Evolutionary conservation across 169 alveolate species (phyloP).

Genomic region (Cryptosporidium tyzzeri): DNA sequence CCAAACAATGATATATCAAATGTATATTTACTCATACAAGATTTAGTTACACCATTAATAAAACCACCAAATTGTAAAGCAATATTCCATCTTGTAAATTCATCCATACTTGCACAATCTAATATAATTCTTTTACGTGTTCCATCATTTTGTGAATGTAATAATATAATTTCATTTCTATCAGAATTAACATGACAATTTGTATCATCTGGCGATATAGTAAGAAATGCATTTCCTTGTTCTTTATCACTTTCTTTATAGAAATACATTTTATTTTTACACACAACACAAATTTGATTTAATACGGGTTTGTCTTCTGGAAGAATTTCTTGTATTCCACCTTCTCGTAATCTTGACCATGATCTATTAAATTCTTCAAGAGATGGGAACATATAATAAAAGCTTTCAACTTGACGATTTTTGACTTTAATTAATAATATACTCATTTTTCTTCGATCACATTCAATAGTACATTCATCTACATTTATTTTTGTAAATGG

Average conservation of each 20-base stretch:
- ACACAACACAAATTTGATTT: constrained; percentile 69
- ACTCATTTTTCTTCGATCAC: constrained; percentile 74
- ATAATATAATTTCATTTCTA: constrained; percentile 51
- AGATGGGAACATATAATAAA: constrained; percentile 69
- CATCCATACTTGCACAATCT: constrained; percentile 74
- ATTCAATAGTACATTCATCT: constrained; percentile 24
- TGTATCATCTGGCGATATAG: constrained; percentile 74
- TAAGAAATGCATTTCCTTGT: background rate
- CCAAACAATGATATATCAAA: constrained; percentile 60
- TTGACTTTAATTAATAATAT: constrained; percentile 32
- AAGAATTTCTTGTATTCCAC: constrained; percentile 46
- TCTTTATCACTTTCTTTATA: constrained; percentile 17
- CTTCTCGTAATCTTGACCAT: constrained; percentile 70
- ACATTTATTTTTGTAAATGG: constrained; percentile 49
- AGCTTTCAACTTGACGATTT: constrained; percentile 45
- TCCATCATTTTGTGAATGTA: constrained; percentile 52
- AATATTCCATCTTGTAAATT: constrained; percentile 61
- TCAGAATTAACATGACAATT: constrained; percentile 64
- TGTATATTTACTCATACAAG: constrained; percentile 74
- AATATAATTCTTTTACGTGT: constrained; percentile 28
- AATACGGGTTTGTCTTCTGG: constrained; percentile 14
- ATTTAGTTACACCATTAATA: constrained; percentile 23
- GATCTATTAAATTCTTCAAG: constrained; percentile 69
- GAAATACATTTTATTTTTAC: constrained; percentile 64
- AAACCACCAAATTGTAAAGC: constrained; percentile 68